Evolutionary conservation across 257 asterid genomes (phyloP), one percentile per base, ranked within the genome.

Genomic region (Cordia subcordata): DNA sequence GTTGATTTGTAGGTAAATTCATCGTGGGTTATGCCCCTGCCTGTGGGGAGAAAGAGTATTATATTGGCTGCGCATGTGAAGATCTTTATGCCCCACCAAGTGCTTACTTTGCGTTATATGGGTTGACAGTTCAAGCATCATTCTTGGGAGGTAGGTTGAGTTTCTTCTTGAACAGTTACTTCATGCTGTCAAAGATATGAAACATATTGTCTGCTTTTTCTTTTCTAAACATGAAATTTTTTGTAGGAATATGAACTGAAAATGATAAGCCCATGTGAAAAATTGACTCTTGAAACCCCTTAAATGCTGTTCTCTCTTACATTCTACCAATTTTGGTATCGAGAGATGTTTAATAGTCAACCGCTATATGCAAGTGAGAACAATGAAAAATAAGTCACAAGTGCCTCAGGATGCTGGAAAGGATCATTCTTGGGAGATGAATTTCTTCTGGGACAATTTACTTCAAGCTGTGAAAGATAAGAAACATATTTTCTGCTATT

Each of bases 71-170:
- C 70, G 95, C 88, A 52, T 88, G 97, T 71, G 86, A 88, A 23
- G 97, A 92, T 68, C 89, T 92, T 55, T 92, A 92, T 85, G 86
- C 86, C 66, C 99, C 99, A 62, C 95, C 99, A 49, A 82, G 94
- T 83, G 96, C 99, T 71, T 92, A 86, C 82, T 85, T 92, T 81
- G 81, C 85, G 17, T 79, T 92, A 81, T 88, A 84, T 68, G 99
- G 99, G 14, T 68, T 92, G 79, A 75, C 90, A 57, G 97, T 86
- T 68, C 90, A 86, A 78, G 95, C 97, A 70, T 81, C 94, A 62
- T 92, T 88, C 76, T 81, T 92, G 74, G 96, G 99, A 85, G 99
- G 99, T 88, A 67, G 73, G 79, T 76, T 47, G 60, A 46, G 59
- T 22, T 69, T 75, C 37, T 66, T 39, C 66, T 57, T 60, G 72